Conservation (phyloP, 345 rosid genomes). For the Microcos paniculata region DNA sequence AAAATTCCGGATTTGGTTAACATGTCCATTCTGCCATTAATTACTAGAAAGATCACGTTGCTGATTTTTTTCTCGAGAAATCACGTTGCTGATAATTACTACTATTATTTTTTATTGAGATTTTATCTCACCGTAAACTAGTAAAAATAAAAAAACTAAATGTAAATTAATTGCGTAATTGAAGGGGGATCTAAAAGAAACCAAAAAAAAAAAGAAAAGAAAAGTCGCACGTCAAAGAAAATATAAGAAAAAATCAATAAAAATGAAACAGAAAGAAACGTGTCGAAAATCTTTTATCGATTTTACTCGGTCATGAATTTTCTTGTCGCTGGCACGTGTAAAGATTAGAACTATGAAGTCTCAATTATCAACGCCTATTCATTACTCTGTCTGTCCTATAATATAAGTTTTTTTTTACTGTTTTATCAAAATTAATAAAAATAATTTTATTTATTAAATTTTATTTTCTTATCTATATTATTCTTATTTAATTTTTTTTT, state of each 20-base stretch:
- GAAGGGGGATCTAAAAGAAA: neutral
- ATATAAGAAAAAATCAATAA: neutral
- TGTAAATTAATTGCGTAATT: neutral
- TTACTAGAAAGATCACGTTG: neutral
- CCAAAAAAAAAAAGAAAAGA: neutral
- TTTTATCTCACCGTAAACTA: neutral
- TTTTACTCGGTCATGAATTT: constrained; percentile 21
- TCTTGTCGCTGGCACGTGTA: constrained; percentile 19
- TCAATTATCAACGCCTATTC: neutral
- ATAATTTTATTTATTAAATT: no score
- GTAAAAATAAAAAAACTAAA: no score
- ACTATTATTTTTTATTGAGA: neutral
- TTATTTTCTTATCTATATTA: no score
- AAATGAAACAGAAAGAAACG: neutral
- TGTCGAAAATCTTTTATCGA: neutral
- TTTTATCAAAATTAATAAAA: no score
- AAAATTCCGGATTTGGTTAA: neutral
- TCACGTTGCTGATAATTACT: neutral
- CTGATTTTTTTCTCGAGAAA: neutral
- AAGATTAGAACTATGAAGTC: no score
- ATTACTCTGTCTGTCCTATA: no score
- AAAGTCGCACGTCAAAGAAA: neutral
- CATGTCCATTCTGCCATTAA: neutral
- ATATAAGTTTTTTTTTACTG: no score
- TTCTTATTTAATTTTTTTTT: no score